Conservation (phyloP, 257 asterid genomes). For the Ocimum tenuiflorum region DNA sequence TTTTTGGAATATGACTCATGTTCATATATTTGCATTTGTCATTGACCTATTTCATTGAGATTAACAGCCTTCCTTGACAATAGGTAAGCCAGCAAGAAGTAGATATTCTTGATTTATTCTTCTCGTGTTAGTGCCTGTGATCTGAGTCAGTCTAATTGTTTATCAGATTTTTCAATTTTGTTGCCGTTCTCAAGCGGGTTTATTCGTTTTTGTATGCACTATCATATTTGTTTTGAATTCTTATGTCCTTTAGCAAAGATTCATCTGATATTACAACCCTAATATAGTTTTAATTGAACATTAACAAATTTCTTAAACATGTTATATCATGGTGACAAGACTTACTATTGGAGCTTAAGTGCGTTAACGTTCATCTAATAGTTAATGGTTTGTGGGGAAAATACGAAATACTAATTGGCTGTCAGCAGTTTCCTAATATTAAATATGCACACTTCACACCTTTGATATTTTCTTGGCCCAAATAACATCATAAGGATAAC, state of each 20-base stretch:
- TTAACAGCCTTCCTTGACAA: neutral
- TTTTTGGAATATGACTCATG: neutral
- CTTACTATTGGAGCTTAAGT: neutral
- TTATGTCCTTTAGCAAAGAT: neutral
- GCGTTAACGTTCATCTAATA: neutral
- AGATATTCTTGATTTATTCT: slow-evolving; percentile 8
- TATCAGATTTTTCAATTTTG: neutral
- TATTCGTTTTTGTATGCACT: neutral
- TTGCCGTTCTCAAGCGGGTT: neutral
- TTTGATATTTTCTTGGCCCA: neutral
- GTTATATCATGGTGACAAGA: neutral
- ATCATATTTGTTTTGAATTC: neutral
- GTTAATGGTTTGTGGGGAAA: neutral
- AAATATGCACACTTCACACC: neutral
- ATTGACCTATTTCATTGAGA: neutral
- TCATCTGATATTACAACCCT: neutral
- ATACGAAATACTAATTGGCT: neutral
- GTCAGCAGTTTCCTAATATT: neutral
- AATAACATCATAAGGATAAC: neutral
- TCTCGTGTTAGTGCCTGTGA: neutral
- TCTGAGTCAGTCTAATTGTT: neutral
- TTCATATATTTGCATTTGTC: neutral
- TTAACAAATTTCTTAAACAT: too few relatives aligned
- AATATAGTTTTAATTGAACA: neutral
- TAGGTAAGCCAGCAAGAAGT: neutral